A percentile compares a stretch with the other conserved stretches of the same genome.
Conservation (phyloP, 371 early-diverging fungal genomes). For the Synchytrium microbalum region DNA sequence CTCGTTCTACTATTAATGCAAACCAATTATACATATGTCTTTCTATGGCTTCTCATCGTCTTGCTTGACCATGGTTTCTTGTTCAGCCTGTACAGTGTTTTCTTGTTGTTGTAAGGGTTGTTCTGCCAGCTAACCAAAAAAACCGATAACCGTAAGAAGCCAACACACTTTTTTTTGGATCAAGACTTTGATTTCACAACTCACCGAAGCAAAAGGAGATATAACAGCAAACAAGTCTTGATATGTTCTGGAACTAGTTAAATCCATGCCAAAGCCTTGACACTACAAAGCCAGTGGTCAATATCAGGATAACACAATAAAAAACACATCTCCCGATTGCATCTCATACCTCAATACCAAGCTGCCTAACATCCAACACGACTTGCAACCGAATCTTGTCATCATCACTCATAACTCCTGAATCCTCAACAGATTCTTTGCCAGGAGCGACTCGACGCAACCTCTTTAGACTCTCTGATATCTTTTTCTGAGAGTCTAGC, state of each 20-base stretch:
- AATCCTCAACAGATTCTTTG: slow-evolving; percentile 14
- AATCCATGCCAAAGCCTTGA: not conserved
- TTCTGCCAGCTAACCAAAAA: too few relatives aligned
- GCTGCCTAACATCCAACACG: slow-evolving; percentile 44
- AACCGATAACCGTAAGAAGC: too few relatives aligned
- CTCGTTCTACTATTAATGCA: too few relatives aligned
- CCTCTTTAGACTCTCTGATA: slow-evolving; percentile 21
- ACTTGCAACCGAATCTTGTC: slow-evolving; percentile 56
- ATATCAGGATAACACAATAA: not conserved
- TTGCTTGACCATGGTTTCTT: too few relatives aligned
- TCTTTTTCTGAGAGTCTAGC: slow-evolving; percentile 13
- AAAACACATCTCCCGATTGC: not conserved
- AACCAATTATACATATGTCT: too few relatives aligned
- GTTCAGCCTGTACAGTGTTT: too few relatives aligned
- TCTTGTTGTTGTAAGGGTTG: too few relatives aligned
- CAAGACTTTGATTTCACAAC: too few relatives aligned
- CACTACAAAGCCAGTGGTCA: not conserved
- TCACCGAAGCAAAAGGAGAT: not conserved
- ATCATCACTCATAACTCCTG: slow-evolving; percentile 24
- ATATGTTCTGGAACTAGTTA: not conserved
- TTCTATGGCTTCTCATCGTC: too few relatives aligned
- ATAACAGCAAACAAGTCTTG: not conserved
- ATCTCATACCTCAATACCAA: slow-evolving; percentile 39
- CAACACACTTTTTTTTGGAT: too few relatives aligned
- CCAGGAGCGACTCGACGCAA: slow-evolving; percentile 22